Evolutionary conservation across 495 filamentous ascomycete species (phyloP), one percentile per base, ranked within the genome.

Genomic region (Penicillium cinerascens): DNA sequence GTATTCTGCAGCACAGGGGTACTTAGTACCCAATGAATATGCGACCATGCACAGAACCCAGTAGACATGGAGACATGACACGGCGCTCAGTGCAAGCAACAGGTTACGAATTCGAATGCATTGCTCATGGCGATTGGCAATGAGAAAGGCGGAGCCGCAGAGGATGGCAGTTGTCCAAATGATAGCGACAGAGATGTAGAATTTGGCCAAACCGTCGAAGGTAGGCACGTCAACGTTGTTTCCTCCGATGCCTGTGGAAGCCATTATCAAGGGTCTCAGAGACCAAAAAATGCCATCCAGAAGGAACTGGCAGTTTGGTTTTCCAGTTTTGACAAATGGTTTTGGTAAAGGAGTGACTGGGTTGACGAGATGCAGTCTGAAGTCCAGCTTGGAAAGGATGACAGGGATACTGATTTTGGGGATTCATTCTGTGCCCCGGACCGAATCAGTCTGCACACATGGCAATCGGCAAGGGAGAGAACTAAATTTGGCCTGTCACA

Each of bases 1-100:
- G 64, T 77, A 87, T 59, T 87, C 81, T 13, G 66, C 63, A 18
- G 52, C 60, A 55, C 80, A 84, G 6, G 78, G 77, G 33, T 81
- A 82, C 6, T 69, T 60, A 5, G 79, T 74, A 11, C 84, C 84
- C 37, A 79, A 54, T 0, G 77, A 72, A 59, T 86, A 87, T 15
- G 76, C 79, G 25, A 82, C 65, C 54, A 86, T 70, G 38, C 81
- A 76, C 21, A 81, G 62, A 45, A 79, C 58, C 55, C 80, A 72
- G 69, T 87, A 87, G 39, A 82, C 59, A 52, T 87, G 84, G 17
- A 86, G 73, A 29, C 80, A 74, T 21, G 70, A 44, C 37, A 84
- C 68, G 17, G 80, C 77, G 20, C 73, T 64, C 43, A 83, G 70
- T 2, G 78, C 73, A 25, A 85, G 65, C n/a, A 66, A 56, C 41